phyloP scores from a whole-genome alignment of 148 eudicot species.

The Persicaria tinctoria region DNA sequence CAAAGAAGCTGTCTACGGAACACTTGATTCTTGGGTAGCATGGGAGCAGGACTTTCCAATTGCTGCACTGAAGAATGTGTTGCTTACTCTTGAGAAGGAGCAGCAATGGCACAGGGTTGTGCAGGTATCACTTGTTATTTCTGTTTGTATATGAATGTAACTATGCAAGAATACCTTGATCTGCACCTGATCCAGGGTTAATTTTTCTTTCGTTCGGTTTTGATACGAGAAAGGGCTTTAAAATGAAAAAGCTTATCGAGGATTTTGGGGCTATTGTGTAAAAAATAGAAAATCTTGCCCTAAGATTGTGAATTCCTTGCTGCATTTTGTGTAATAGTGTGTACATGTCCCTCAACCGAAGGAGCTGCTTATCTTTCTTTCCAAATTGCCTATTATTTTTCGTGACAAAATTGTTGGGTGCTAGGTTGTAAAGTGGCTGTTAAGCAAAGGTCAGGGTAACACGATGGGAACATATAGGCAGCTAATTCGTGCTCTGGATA shows the following conservation, averaged over 20 bases:
- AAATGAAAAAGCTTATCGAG: neutral
- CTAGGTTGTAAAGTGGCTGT: constrained; percentile 84
- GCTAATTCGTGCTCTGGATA: constrained; percentile 78
- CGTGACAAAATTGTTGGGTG: neutral
- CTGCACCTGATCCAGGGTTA: neutral
- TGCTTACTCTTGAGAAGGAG: constrained; percentile 63
- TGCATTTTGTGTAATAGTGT: neutral
- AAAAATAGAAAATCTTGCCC: neutral
- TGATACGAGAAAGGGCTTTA: neutral
- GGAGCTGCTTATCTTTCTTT: neutral
- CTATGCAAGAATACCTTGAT: neutral
- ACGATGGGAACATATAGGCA: constrained; percentile 79
- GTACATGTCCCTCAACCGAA: neutral
- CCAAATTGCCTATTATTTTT: neutral
- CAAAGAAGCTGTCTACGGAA: constrained; percentile 65
- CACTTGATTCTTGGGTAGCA: constrained; percentile 88
- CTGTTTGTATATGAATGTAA: neutral
- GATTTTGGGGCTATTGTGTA: neutral
- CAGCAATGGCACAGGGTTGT: constrained; percentile 86
- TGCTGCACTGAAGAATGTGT: constrained; percentile 53
- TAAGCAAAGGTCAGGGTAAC: constrained; percentile 94
- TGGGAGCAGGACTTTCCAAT: constrained; percentile 90
- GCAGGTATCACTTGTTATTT: constrained; percentile 28
- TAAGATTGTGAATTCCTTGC: neutral
- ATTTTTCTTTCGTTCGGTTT: neutral